These are phyloP conservation scores for Cymodocea nodosa DNA, from an alignment of 116 monocot genomes.

Conservation along the genomic window DNA sequence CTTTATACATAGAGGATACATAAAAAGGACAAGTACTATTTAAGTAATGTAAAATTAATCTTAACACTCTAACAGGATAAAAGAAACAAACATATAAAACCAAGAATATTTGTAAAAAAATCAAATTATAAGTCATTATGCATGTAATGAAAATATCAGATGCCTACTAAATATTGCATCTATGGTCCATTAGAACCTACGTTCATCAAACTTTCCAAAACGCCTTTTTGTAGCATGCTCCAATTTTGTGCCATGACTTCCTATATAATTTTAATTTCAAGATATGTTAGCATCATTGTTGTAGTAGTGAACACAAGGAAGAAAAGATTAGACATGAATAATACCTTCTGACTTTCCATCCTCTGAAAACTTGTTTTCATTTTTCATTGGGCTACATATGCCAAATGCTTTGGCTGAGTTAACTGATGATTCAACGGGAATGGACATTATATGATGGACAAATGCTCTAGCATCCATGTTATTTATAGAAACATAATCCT, in stretches of 20 bases:
- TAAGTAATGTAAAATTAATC: too few species aligned
- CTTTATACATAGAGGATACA: too few species aligned
- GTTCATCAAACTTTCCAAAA: conserved; percentile 22
- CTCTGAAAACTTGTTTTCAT: not conserved
- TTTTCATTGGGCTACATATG: not conserved
- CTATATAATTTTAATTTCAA: not conserved
- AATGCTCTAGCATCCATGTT: conserved; percentile 98
- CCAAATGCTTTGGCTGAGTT: conserved; percentile 1
- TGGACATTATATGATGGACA: conserved; percentile 43
- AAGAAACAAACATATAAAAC: too few species aligned
- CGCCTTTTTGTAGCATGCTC: conserved; percentile 43
- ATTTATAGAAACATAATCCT: conserved; percentile 42
- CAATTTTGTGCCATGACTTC: conserved; percentile 9
- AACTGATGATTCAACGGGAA: conserved; percentile 20
- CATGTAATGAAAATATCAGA: too few species aligned
- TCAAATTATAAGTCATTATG: too few species aligned
- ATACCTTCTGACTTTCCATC: conserved; percentile 10
- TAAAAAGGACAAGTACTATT: too few species aligned
- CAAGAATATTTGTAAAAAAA: too few species aligned
- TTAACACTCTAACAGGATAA: too few species aligned
- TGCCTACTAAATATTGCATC: too few species aligned
- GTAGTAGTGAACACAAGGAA: not conserved
- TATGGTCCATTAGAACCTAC: conserved; percentile 16
- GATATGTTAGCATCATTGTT: not conserved
- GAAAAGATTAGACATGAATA: not conserved